These are phyloP conservation scores for Skeletonema marinoi DNA, from an alignment of 108 stramenopile species.

Conservation along the genomic window DNA sequence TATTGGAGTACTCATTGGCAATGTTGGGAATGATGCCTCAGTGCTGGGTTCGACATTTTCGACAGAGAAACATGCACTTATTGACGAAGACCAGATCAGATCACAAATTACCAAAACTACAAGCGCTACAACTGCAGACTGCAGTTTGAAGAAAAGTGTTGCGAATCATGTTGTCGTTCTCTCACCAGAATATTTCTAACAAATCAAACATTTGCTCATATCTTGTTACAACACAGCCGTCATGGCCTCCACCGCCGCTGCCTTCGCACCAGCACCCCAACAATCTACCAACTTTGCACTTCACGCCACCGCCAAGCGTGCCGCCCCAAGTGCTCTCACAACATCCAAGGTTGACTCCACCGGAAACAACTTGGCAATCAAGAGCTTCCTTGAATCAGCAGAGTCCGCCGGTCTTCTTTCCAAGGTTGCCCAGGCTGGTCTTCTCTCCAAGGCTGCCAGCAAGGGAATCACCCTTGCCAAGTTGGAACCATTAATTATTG, in stretches of 20 bases:
- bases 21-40: too few species aligned
- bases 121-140: too few species aligned
- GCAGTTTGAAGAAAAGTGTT: background rate
- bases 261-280: constrained; percentile 66
- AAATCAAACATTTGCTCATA: constrained; percentile 8
- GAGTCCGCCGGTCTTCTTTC: constrained; percentile 72
- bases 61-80: too few species aligned
- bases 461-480: constrained; percentile 82
- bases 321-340: constrained; percentile 38
- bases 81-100: too few species aligned
- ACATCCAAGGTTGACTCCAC: constrained; percentile 65
- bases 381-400: constrained; percentile 63
- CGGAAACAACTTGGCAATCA: constrained; percentile 88
- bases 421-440: constrained; percentile 77
- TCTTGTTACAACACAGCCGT: constrained; percentile 47
- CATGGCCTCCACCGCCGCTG: constrained; percentile 60
- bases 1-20: too few species aligned
- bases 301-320: constrained; percentile 43
- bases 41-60: too few species aligned
- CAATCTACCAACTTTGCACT: constrained; percentile 39
- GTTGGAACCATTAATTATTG: constrained; percentile 78
- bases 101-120: too few species aligned
- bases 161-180: background rate
- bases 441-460: constrained; percentile 82
- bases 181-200: constrained; percentile 4